Evolutionary conservation across 2,329 filamentous ascomycete species (phyloP).

Genomic region (Escovopsis sp.): DNA sequence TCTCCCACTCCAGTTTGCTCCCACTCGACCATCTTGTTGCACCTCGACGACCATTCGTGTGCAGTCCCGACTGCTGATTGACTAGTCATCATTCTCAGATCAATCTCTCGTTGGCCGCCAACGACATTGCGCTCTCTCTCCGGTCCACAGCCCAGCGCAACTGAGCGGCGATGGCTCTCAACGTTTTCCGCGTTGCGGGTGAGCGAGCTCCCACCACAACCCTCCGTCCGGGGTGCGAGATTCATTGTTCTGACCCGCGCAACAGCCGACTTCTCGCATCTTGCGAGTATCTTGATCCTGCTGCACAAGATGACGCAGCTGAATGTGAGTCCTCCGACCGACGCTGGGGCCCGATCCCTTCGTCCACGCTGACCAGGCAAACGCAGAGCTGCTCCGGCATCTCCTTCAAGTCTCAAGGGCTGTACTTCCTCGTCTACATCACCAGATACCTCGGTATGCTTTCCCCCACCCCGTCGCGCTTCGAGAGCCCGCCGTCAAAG

Average conservation of each 20-base stretch:
- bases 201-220: constrained; percentile 17
- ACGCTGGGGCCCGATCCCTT: neutral
- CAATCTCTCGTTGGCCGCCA: too few relatives aligned
- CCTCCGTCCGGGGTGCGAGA: constrained; percentile 2
- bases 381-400: constrained; percentile 88
- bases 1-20: neutral
- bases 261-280: constrained; percentile 84
- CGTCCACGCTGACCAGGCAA: constrained; percentile 5
- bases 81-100: neutral
- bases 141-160: constrained; percentile 1
- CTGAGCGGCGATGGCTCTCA: constrained; percentile 31
- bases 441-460: constrained; percentile 75
- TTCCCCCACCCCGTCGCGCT: neutral
- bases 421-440: constrained; percentile 88
- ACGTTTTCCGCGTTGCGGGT: constrained; percentile 45
- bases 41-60: neutral
- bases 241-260: constrained; percentile 5
- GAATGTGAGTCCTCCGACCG: constrained; percentile 45
- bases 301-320: constrained; percentile 93
- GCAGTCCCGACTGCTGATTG: neutral
- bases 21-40: neutral
- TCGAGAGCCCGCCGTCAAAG: neutral
- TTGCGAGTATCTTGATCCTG: constrained; percentile 85
- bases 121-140: neutral
- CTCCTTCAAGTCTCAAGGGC: constrained; percentile 95